Conservation (phyloP, 768 basidiomycete species). For the Arthromyces matolae region DNA sequence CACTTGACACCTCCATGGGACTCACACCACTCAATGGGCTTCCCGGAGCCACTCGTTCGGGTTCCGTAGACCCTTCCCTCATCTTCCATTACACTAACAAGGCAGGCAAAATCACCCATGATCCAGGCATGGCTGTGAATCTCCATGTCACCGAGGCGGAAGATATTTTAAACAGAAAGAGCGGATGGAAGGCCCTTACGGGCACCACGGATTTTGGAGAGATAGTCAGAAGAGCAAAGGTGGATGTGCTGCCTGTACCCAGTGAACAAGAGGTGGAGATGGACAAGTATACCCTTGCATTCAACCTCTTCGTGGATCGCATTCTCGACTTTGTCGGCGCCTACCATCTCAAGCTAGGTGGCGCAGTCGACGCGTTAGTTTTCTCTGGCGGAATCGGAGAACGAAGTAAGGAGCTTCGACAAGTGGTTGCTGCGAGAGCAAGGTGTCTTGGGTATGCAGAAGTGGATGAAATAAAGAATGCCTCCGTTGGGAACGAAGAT, state of each 20-base stretch:
- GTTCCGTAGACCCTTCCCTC: constrained; percentile 78
- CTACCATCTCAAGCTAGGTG: constrained; percentile 70
- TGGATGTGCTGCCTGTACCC: neutral
- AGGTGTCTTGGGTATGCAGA: constrained; percentile 57
- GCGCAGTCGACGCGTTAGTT: constrained; percentile 71
- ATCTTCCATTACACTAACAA: constrained; percentile 79
- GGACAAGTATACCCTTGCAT: constrained; percentile 51
- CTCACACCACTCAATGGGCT: constrained; percentile 86
- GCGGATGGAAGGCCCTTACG: constrained; percentile 75
- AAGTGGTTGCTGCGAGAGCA: constrained; percentile 50
- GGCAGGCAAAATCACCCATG: constrained; percentile 51
- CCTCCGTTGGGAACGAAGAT: constrained; percentile 31
- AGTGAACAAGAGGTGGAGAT: neutral
- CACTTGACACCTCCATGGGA: constrained; percentile 89
- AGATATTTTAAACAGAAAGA: constrained; percentile 68
- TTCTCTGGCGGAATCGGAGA: constrained; percentile 92
- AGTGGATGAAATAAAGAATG: constrained; percentile 48
- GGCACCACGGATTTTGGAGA: constrained; percentile 81
- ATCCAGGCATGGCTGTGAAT: constrained; percentile 39
- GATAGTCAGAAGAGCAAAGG: constrained; percentile 48
- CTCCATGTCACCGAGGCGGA: constrained; percentile 63
- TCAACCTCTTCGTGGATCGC: constrained; percentile 75
- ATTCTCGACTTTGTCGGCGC: constrained; percentile 69
- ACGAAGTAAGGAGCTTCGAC: constrained; percentile 56
- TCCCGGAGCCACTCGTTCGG: constrained; percentile 85